Evolutionary conservation across 768 basidiomycete species (phyloP).

Genomic region (Rhizopogon roseolus): DNA sequence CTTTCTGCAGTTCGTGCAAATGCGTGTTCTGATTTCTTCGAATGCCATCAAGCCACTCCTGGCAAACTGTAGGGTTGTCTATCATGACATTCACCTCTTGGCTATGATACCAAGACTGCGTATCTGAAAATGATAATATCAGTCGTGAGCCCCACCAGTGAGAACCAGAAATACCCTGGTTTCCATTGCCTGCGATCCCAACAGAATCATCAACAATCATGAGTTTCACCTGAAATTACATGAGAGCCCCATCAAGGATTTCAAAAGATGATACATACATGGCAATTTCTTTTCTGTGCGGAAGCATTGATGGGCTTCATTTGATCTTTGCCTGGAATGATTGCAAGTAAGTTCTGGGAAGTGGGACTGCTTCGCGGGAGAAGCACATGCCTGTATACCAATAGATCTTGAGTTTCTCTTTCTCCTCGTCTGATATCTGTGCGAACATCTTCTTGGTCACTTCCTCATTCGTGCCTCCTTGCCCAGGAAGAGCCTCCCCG

Average conservation of each 20-base stretch:
- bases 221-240: slow-evolving; percentile 44
- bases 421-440: slow-evolving; percentile 37
- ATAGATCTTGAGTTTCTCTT: slow-evolving; percentile 45
- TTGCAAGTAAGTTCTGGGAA: neutral
- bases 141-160: neutral
- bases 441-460: slow-evolving; percentile 58
- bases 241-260: neutral
- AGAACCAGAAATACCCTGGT: slow-evolving; percentile 40
- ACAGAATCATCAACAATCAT: slow-evolving; percentile 63
- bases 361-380: neutral
- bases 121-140: slow-evolving; percentile 31
- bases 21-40: slow-evolving; percentile 52
- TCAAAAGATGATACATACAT: slow-evolving; percentile 29
- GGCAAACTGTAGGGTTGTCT: slow-evolving; percentile 46
- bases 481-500: slow-evolving; percentile 60
- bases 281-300: slow-evolving; percentile 66
- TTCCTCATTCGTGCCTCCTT: slow-evolving; percentile 71
- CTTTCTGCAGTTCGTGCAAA: slow-evolving; percentile 38
- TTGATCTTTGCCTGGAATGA: slow-evolving; percentile 51
- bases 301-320: slow-evolving; percentile 60
- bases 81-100: slow-evolving; percentile 67
- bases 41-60: slow-evolving; percentile 53
- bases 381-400: slow-evolving; percentile 42
- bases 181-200: slow-evolving; percentile 66
- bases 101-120: slow-evolving; percentile 70